Percentiles rank a stretch among this genome's conserved stretches.
These are phyloP conservation scores for Wickerhamomyces ciferrii DNA, from an alignment of 805 yeast genomes.

Conservation along the genomic window DNA sequence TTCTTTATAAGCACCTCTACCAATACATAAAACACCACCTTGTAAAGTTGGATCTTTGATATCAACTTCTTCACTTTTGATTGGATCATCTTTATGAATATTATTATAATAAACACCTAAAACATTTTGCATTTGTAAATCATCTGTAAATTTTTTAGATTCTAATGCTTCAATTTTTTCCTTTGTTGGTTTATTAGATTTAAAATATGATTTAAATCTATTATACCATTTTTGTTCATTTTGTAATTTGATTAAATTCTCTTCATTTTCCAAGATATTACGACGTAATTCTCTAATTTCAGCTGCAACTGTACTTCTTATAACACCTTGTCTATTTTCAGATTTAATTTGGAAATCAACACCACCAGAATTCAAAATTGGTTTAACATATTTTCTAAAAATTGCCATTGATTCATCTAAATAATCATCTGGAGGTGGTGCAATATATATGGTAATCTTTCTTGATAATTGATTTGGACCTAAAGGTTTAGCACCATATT, in stretches of 20 bases:
- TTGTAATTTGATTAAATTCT: slow-evolving; percentile 13
- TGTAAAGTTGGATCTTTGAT: slow-evolving; percentile 37
- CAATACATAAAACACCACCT: slow-evolving; percentile 90
- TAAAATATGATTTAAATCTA: slow-evolving; percentile 7
- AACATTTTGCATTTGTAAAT: slow-evolving; percentile 36
- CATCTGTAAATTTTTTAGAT: slow-evolving; percentile 22
- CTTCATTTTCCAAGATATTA: slow-evolving; percentile 27
- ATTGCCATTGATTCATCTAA: slow-evolving; percentile 67
- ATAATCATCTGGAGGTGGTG: slow-evolving; percentile 96
- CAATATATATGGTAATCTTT: slow-evolving; percentile 74
- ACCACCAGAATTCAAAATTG: slow-evolving; percentile 78
- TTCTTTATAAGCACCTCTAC: slow-evolving; percentile 95
- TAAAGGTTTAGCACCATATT: slow-evolving; percentile 43
- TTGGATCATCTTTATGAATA: slow-evolving; percentile 17
- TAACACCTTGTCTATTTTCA: slow-evolving; percentile 85
- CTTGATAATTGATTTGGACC: slow-evolving; percentile 55
- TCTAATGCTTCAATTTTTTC: slow-evolving; percentile 6
- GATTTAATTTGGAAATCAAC: slow-evolving; percentile 75
- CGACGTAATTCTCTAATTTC: slow-evolving; percentile 68
- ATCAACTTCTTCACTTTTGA: slow-evolving; percentile 41
- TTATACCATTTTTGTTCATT: slow-evolving; percentile 14
- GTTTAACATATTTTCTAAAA: slow-evolving; percentile 79
- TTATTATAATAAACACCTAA: slow-evolving; percentile 52
- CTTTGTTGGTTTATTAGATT: slow-evolving; percentile 1
- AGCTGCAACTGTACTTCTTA: slow-evolving; percentile 76